These are phyloP conservation scores for Drechslerella dactyloides DNA, from an alignment of 2,329 filamentous ascomycete species.

Conservation along the genomic window DNA sequence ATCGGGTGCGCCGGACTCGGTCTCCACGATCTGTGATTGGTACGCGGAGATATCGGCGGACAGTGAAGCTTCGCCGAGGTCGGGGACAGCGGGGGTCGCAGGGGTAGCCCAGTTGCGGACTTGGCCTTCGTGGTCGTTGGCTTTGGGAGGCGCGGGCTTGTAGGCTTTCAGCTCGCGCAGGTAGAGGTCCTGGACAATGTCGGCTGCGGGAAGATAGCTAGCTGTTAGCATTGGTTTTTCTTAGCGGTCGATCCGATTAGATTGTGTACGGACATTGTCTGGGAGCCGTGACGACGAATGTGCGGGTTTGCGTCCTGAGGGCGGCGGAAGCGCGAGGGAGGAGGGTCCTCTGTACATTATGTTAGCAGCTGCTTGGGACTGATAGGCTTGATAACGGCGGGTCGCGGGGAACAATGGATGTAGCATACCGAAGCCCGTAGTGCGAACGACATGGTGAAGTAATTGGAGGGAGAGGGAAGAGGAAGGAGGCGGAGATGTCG, in stretches of 20 bases:
- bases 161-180: constrained; percentile 93
- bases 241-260: background rate
- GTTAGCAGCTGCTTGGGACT: constrained; percentile 14
- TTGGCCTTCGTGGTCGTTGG: constrained; percentile 84
- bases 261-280: constrained; percentile 34
- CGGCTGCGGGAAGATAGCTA: constrained; percentile 67
- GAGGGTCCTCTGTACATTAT: constrained; percentile 36
- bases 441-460: constrained; percentile 50
- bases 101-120: constrained; percentile 86
- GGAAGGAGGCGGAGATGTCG: constrained; percentile 28
- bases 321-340: constrained; percentile 48
- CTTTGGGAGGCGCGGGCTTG: constrained; percentile 84
- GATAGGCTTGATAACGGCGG: background rate
- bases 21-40: constrained; percentile 90
- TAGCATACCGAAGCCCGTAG: constrained; percentile 46
- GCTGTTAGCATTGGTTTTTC: constrained; percentile 19
- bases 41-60: constrained; percentile 91
- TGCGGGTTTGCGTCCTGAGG: constrained; percentile 41
- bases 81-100: constrained; percentile 82
- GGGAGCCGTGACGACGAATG: constrained; percentile 41
- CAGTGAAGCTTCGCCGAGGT: constrained; percentile 78
- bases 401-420: background rate
- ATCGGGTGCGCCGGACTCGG: constrained; percentile 73
- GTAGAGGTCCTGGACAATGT: constrained; percentile 97
- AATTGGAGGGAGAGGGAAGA: constrained; percentile 17